Evolutionary conservation across 2,329 filamentous ascomycete species (phyloP).

Genomic region (Penicillium sp.): DNA sequence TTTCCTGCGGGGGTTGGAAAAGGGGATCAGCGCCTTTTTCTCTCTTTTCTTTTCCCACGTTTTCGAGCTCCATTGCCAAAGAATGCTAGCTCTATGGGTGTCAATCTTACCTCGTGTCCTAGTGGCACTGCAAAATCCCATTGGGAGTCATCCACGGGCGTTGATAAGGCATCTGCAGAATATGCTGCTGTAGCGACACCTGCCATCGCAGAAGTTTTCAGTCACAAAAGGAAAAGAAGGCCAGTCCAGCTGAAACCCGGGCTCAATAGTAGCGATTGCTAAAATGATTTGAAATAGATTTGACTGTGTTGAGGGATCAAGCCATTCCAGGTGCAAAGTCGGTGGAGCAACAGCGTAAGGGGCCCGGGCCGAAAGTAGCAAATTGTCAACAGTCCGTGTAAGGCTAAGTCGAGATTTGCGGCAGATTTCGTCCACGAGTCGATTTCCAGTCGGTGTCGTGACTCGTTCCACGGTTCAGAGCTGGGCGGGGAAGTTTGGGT

Average conservation of each 20-base stretch:
- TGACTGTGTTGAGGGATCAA: slow-evolving; percentile 17
- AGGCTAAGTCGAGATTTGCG: not conserved
- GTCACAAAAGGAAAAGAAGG: slow-evolving; percentile 19
- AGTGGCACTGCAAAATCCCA: slow-evolving; percentile 42
- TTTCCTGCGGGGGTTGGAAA: slow-evolving; percentile 21
- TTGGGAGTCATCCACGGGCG: slow-evolving; percentile 33
- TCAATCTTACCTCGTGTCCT: slow-evolving; percentile 35
- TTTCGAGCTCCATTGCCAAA: not conserved
- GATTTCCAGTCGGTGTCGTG: not conserved
- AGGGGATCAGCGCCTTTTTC: slow-evolving; percentile 17
- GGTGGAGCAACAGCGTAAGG: slow-evolving; percentile 15
- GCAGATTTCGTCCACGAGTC: not conserved
- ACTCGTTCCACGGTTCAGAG: not conserved
- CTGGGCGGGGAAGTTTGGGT: not conserved
- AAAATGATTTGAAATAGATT: slow-evolving; percentile 7
- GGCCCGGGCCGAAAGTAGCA: slow-evolving; percentile 30
- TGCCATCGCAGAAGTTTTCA: slow-evolving; percentile 36
- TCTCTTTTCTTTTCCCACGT: not conserved
- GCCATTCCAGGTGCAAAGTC: slow-evolving; percentile 30
- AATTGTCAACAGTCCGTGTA: slow-evolving; percentile 31
- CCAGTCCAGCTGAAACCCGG: slow-evolving; percentile 37
- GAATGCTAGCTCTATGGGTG: not conserved
- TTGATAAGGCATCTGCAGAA: slow-evolving; percentile 40
- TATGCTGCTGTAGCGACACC: slow-evolving; percentile 40
- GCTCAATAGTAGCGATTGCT: slow-evolving; percentile 9